A percentile compares a stretch with the other conserved stretches of the same genome.
These are phyloP conservation scores for Isoetes taiwanensis DNA, from an alignment of 75 land plant genomes.

Conservation along the genomic window DNA sequence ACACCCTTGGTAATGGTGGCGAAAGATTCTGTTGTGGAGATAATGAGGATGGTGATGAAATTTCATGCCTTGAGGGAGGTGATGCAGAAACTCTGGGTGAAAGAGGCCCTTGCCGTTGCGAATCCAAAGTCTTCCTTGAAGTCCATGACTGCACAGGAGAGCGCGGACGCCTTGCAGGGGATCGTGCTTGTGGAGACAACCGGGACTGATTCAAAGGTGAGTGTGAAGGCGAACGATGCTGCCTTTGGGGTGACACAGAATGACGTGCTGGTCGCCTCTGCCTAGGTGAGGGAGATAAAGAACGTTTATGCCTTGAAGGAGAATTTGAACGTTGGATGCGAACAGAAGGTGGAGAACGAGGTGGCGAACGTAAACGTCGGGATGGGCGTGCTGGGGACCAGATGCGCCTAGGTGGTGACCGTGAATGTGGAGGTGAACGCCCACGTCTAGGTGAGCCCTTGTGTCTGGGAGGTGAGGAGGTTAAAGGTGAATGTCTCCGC, in stretches of 20 bases:
- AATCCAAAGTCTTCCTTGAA: too few relatives aligned
- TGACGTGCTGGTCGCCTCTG: neutral
- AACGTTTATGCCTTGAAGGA: neutral
- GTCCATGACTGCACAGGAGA: neutral
- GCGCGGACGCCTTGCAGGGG: neutral
- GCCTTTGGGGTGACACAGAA: neutral
- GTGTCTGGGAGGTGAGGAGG: conserved; percentile 10
- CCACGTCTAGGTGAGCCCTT: conserved; percentile 12
- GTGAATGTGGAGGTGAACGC: conserved; percentile 10
- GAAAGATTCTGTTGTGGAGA: neutral
- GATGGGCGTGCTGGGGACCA: conserved; percentile 18
- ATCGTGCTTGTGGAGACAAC: conserved; percentile 4
- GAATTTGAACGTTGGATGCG: neutral
- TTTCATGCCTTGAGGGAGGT: neutral
- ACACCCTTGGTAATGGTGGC: conserved; percentile 13
- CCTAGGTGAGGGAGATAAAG: conserved; percentile 5
- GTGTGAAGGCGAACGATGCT: neutral
- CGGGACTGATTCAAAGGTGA: neutral
- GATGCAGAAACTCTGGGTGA: neutral
- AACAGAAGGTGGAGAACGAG: conserved; percentile 20
- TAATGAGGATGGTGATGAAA: neutral
- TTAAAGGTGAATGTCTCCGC: conserved; percentile 9
- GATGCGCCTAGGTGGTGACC: conserved; percentile 18
- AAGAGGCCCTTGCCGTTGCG: neutral
- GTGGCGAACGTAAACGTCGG: conserved; percentile 27